Evolutionary conservation across 2,329 filamentous ascomycete species (phyloP), one percentile per base, ranked within the genome.

Genomic region (Hypoxylon sp.): DNA sequence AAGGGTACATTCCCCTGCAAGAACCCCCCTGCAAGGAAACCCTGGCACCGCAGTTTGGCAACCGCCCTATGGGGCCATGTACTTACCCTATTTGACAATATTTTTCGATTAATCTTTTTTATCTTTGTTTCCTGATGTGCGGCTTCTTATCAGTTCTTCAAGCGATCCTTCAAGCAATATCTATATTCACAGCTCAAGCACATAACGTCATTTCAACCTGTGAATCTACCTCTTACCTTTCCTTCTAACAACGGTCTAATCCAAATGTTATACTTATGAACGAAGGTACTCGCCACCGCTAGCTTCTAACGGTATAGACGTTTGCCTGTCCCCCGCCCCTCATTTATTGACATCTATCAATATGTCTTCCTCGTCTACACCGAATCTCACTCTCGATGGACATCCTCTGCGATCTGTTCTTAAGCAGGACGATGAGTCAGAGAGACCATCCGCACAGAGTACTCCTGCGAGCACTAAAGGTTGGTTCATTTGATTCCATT

Each of bases 361-460:
- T 32, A 75, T 76, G 73, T 74, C 76, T 59, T 34, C 38, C 3
- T 10, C 73, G 19, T 70, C 76, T 52, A 68, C 72, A 34, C 71
- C 74, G 14, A 71, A 56, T 38, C 63, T 68, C 60, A 65, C 67
- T n/a, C 50, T 53, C n/a, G 74, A 75, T 13, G 64, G 69, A 9
- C 71, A 65, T 13, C 76, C 74, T 19, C 72, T 77, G 21, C 75
- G 76, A 19, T 75, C 76, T 55, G 75, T 75, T 48, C 62, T 78
- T 59, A 78, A 76, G 60, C 70, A 76, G 36, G 76, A 78, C 17
- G 76, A 78, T 60, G 76, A 77, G 43, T 57, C 68, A 14, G 76
- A 77, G 41, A 70, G 73, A 30, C 49, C 68, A 3, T 72, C 73
- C 1, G 60, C 73, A 19, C 65, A 67, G 17, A 73, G 70, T 57